A percentile compares a stretch with the other conserved stretches of the same genome.
Evolutionary conservation across 441 rosid species (phyloP).

Genomic region (Hura crepitans): DNA sequence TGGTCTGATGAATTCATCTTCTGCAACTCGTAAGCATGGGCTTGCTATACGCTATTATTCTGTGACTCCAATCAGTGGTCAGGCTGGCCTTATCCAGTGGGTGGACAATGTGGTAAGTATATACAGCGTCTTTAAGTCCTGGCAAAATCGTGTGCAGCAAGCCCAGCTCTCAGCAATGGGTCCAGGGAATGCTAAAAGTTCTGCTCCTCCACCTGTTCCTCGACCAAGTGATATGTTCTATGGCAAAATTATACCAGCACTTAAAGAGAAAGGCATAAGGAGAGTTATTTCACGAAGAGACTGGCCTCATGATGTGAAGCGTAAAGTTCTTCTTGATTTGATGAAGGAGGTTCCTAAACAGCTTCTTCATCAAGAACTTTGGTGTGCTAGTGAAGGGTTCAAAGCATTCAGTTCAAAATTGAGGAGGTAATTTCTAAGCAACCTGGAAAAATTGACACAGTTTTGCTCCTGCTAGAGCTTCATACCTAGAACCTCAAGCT

Average conservation of each 20-base stretch:
- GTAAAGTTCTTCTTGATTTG: conserved; percentile 89
- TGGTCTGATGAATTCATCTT: conserved; percentile 65
- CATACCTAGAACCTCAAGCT: not conserved
- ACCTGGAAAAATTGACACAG: conserved; percentile 16
- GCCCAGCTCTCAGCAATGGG: conserved; percentile 61
- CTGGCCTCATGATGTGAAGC: conserved; percentile 99
- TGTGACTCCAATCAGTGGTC: conserved; percentile 97
- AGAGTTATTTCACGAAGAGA: conserved; percentile 97
- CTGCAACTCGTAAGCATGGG: conserved; percentile 47
- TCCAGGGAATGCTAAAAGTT: conserved; percentile 53
- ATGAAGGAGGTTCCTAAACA: conserved; percentile 94
- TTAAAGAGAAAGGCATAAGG: conserved; percentile 95
- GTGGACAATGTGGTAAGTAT: conserved; percentile 91
- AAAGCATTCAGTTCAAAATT: conserved; percentile 86
- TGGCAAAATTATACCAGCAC: conserved; percentile 98
- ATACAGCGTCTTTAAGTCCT: conserved; percentile 88
- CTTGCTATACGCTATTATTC: conserved; percentile 87
- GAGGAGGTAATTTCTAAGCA: conserved; percentile 53
- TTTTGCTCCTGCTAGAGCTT: conserved; percentile 6
- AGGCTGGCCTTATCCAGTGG: conserved; percentile 99
- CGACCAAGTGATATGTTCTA: conserved; percentile 99
- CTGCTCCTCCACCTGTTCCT: conserved; percentile 73
- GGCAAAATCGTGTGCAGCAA: conserved; percentile 90
- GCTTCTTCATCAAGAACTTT: conserved; percentile 91
- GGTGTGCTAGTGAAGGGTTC: conserved; percentile 99